Evolutionary conservation across 2,329 filamentous ascomycete species (phyloP), one percentile per base, ranked within the genome.

Genomic region (Venturia oleaginea): DNA sequence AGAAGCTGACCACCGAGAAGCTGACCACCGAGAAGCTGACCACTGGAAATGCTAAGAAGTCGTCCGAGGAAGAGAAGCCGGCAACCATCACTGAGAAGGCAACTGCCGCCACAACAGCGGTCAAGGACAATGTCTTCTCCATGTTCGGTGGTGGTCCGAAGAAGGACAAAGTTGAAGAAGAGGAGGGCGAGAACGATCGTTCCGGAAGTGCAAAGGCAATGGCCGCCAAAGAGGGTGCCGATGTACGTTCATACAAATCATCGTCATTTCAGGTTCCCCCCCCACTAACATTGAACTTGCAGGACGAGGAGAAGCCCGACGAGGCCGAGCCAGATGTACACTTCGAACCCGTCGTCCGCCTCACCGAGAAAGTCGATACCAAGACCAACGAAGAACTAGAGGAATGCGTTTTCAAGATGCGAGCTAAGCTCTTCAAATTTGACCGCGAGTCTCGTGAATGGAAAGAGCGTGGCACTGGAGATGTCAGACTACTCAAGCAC

Each of bases 321-420:
- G 93, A 91, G 70, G 91, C 95, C 76, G 93, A 91, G 71, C 90
- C 91, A 71, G 93, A 97, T 70, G 90, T 97, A 68, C 90, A 97
- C 80, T 99, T 97, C 80, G 91, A 96, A 82, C 94, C 94, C 69
- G 92, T 99, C 71, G 90, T 96, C 74, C 92, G 87, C 80, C 84
- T 99, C 74, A 97, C 93, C 68, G 91, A 99, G 83, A 94, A 95
- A 82, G 89, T 97, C 72, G 93, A 97, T 75, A 89, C 86, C 75
- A 96, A 96, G 85, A 97, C 94, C 78, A 96, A 97, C 81, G 94
- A 99, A 80, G 94, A 99, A 83, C 86, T 88, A 57, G 94, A 99
- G 83, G 92, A 97, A 82, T 91, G 96, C 82, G 83, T 86, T 46
- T 99, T 97, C 87, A 97, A 97, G 88, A 97, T 97, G 93, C 91